Conservation (phyloP, 495 filamentous ascomycete species). For the Letharia lupina region DNA sequence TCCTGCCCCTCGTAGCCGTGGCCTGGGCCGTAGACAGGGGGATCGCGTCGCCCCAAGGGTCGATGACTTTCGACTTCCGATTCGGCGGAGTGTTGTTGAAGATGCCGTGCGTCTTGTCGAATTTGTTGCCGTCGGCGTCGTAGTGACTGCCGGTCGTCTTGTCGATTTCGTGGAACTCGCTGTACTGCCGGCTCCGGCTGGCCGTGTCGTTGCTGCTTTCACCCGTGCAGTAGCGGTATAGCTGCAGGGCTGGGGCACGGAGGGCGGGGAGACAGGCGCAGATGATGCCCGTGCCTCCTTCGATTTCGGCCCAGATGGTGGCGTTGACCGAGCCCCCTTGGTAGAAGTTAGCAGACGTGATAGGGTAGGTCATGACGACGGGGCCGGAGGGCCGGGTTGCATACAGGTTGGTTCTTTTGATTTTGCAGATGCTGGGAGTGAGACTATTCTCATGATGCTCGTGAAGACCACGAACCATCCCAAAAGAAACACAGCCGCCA, state of each 20-base stretch:
- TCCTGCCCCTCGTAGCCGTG: neutral
- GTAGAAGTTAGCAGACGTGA: neutral
- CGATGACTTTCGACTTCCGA: neutral
- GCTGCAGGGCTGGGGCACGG: neutral
- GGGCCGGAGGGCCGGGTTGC: neutral
- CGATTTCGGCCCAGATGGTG: constrained; percentile 9
- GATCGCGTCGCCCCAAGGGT: constrained; percentile 2
- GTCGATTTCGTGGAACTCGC: constrained; percentile 5
- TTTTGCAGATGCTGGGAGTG: neutral
- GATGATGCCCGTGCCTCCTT: constrained; percentile 8
- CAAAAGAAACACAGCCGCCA: constrained; percentile 40
- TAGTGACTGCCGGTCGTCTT: neutral
- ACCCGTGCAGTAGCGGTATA: neutral
- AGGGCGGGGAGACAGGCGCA: constrained; percentile 8
- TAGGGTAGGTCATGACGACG: neutral
- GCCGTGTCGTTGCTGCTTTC: neutral
- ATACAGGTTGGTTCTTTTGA: constrained; percentile 3
- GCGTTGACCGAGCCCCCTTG: constrained; percentile 6
- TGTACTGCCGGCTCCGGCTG: neutral
- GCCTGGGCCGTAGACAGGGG: neutral
- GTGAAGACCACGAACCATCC: constrained; percentile 22
- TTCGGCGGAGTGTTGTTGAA: neutral
- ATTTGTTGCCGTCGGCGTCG: neutral
- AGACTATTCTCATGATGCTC: constrained; percentile 5
- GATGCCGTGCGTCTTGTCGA: neutral